Base-by-base conservation (phyloP, 2,329 filamentous ascomycete species). In the Aspergillus flavus region DNA sequence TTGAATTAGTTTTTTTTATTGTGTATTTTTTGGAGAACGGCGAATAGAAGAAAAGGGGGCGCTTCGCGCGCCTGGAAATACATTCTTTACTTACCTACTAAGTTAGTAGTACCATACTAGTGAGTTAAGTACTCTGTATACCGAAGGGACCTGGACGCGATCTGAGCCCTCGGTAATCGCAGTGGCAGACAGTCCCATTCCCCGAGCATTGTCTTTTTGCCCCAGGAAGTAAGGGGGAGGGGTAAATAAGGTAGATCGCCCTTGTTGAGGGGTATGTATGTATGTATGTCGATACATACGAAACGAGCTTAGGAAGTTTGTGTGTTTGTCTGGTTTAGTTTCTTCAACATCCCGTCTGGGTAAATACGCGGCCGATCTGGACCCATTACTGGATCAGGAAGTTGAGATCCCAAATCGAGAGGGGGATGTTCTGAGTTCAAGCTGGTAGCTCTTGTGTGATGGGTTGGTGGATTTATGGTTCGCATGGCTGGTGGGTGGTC, bases 141-240 rank as follows among this genome's bases (percentile, higher is more conserved):
- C 39, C 39, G 16, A n/a, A 41, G 39, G 26, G n/a, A 41, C 39
- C 26, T 28, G 26, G 26, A 41, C 39, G 39, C 16, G 39, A 41
- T 41, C 39, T 41, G 39, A 48, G 23, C 45, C 26, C 45, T 26
- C 45, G 45, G 45, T 26, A 14, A n/a, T 50, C 14, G 26, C n/a
- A 30, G 14, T 50, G 26, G 16, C 26, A 30, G 23, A 19, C 23
- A 28, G 23, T 28, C 2, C 26, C 43, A 45, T 45, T 50, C 12
- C 12, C 26, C 23, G 14, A 6, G 14, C 26, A 28, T 19, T 2
- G 45, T 19, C 11, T 28, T 12, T 28, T 12, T 14, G 16, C 21
- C 11, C 21, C 23, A 48, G 14, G 14, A 32, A 50, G 57, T 48
- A 59, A 59, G 57, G 57, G 57, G 57, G 46, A 52, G 45, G 57